Evolutionary conservation across 2,329 filamentous ascomycete species (phyloP).

Genomic region (Corinectria fuckeliana): DNA sequence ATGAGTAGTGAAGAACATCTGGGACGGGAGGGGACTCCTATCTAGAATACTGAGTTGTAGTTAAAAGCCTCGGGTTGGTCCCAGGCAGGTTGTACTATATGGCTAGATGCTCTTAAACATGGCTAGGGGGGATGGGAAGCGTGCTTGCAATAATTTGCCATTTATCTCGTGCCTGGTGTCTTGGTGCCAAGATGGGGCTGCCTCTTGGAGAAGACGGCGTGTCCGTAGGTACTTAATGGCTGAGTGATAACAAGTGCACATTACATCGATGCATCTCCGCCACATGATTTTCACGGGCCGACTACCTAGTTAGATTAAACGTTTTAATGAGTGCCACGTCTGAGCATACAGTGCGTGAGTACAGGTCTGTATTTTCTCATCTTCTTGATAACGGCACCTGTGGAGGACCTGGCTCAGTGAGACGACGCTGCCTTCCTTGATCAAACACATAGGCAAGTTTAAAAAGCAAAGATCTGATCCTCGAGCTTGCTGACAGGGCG

Average conservation of each 20-base stretch:
- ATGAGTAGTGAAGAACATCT: constrained; percentile 29
- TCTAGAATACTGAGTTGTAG: constrained; percentile 23
- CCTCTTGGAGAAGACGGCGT: not conserved
- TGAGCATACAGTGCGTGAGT: too few relatives aligned
- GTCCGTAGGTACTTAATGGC: not conserved
- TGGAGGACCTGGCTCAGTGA: not conserved
- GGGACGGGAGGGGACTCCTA: not conserved
- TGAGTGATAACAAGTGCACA: constrained; percentile 1
- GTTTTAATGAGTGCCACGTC: not conserved
- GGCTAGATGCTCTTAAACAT: constrained; percentile 27
- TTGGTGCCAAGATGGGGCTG: not conserved
- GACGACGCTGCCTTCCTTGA: not conserved
- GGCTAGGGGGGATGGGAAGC: constrained; percentile 30
- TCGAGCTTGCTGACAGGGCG: constrained; percentile 95
- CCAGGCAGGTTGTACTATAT: constrained; percentile 16
- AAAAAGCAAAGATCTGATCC: constrained; percentile 97
- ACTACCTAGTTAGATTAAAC: not conserved
- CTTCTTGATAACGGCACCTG: not conserved
- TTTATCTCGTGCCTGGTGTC: not conserved
- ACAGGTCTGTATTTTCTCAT: not conserved
- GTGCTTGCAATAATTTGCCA: constrained; percentile 21
- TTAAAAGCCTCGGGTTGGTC: constrained; percentile 14
- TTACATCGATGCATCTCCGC: not conserved
- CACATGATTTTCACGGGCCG: not conserved
- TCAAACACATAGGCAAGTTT: constrained; percentile 25